Evolutionary conservation across 2,329 filamentous ascomycete genomes (phyloP).

Genomic region (Fusarium udum): DNA sequence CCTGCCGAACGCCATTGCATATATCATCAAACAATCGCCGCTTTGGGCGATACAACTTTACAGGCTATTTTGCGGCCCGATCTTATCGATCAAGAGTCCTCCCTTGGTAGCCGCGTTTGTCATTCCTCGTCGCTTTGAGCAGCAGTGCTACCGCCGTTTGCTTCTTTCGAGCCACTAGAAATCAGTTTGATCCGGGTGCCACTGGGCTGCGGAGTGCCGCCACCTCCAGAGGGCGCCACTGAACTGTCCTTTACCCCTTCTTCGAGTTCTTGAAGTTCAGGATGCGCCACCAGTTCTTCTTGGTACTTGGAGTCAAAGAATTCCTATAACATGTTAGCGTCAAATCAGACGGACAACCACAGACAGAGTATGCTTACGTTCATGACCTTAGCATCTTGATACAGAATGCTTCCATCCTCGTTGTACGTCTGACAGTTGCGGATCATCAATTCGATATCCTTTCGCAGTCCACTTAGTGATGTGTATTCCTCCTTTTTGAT

Average conservation of each 20-base stretch:
- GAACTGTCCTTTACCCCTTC: slow-evolving; percentile 53
- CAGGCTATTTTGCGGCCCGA: slow-evolving; percentile 10
- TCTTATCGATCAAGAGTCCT: background rate
- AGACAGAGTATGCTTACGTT: slow-evolving; percentile 66
- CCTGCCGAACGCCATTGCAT: slow-evolving; percentile 46
- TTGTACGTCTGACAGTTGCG: slow-evolving; percentile 96
- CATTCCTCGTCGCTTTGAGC: slow-evolving; percentile 65
- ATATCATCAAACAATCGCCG: slow-evolving; percentile 45
- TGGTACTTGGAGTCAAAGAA: slow-evolving; percentile 65
- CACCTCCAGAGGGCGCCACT: slow-evolving; percentile 63
- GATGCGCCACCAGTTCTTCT: slow-evolving; percentile 62
- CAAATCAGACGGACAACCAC: background rate
- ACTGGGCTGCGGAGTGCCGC: slow-evolving; percentile 72
- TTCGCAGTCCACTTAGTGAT: slow-evolving; percentile 79
- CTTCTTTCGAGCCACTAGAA: slow-evolving; percentile 51
- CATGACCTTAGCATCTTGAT: slow-evolving; percentile 90
- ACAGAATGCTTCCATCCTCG: slow-evolving; percentile 92
- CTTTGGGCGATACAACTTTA: slow-evolving; percentile 26
- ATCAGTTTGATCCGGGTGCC: slow-evolving; percentile 77
- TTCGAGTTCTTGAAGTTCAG: slow-evolving; percentile 66
- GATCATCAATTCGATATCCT: slow-evolving; percentile 85
- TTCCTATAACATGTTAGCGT: slow-evolving; percentile 57
- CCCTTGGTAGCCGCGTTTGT: slow-evolving; percentile 19
- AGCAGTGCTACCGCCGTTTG: slow-evolving; percentile 51
- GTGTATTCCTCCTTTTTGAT: slow-evolving; percentile 97